These are phyloP conservation scores for Microcos paniculata DNA, from an alignment of 345 rosid genomes.

Conservation along the genomic window DNA sequence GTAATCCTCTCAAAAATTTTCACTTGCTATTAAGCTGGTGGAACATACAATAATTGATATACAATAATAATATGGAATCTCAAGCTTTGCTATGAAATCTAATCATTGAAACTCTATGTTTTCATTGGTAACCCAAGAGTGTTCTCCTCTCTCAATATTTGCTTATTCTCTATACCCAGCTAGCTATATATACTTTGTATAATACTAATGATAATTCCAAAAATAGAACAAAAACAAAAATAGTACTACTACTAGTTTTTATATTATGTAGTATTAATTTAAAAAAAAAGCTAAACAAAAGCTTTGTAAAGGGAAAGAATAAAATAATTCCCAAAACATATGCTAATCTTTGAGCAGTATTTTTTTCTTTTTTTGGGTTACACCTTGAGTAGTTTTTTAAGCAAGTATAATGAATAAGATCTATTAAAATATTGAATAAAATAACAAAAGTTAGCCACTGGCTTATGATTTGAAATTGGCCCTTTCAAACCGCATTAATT, in stretches of 20 bases:
- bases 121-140: slow-evolving; percentile 6
- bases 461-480: slow-evolving; percentile 28
- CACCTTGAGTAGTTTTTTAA: too few relatives aligned
- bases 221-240: neutral
- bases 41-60: slow-evolving; percentile 4
- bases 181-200: too few relatives aligned
- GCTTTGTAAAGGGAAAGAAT: slow-evolving; percentile 1
- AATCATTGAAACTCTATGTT: slow-evolving; percentile 7
- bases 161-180: neutral
- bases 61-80: slow-evolving; percentile 15
- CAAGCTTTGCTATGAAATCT: slow-evolving; percentile 6
- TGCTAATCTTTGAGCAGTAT: slow-evolving; percentile 12
- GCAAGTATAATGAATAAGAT: slow-evolving; percentile 18
- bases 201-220: neutral
- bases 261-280: neutral
- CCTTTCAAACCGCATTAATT: slow-evolving; percentile 12
- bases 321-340: slow-evolving; percentile 17
- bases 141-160: neutral
- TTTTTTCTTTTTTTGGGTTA: too few relatives aligned
- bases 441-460: slow-evolving; percentile 3
- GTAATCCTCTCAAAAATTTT: neutral
- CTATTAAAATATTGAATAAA: slow-evolving; percentile 2
- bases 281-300: neutral
- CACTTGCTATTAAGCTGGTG: neutral
- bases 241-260: neutral